These are phyloP conservation scores for Boletus sp. DNA, from an alignment of 768 basidiomycete genomes.

Conservation along the genomic window DNA sequence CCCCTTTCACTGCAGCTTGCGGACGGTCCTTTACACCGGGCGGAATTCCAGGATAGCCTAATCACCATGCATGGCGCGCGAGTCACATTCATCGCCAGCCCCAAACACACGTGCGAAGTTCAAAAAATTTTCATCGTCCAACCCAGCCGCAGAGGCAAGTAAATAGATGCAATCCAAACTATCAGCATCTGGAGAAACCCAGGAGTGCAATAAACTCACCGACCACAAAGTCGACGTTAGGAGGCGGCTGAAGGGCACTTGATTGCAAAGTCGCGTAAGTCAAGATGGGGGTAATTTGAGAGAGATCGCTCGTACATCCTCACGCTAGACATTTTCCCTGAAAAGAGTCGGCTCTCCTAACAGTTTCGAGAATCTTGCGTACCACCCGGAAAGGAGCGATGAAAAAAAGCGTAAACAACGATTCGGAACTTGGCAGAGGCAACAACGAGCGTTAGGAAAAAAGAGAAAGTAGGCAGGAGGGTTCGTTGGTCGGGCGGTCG, in stretches of 20 bases:
- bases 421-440: neutral
- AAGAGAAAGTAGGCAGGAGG: conserved; percentile 1
- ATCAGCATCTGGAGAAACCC: neutral
- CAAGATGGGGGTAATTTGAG: neutral
- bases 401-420: neutral
- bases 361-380: conserved; percentile 1
- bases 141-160: neutral
- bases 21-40: conserved; percentile 72
- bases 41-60: conserved; percentile 86
- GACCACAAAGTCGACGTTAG: conserved; percentile 85
- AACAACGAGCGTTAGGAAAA: conserved; percentile 1
- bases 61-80: conserved; percentile 14
- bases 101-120: neutral
- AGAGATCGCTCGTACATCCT: conserved; percentile 38
- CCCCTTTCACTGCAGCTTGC: conserved; percentile 82
- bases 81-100: conserved; percentile 6
- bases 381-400: neutral
- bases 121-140: neutral
- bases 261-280: conserved; percentile 7
- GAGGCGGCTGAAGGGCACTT: conserved; percentile 81
- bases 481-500: neutral
- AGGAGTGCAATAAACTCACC: conserved; percentile 41
- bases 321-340: conserved; percentile 39
- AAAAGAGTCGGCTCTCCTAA: neutral
- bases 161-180: neutral